Evolutionary conservation across 2,329 filamentous ascomycete genomes (phyloP), one percentile per base, ranked within the genome.

Genomic region (Penicillium capsulatum): DNA sequence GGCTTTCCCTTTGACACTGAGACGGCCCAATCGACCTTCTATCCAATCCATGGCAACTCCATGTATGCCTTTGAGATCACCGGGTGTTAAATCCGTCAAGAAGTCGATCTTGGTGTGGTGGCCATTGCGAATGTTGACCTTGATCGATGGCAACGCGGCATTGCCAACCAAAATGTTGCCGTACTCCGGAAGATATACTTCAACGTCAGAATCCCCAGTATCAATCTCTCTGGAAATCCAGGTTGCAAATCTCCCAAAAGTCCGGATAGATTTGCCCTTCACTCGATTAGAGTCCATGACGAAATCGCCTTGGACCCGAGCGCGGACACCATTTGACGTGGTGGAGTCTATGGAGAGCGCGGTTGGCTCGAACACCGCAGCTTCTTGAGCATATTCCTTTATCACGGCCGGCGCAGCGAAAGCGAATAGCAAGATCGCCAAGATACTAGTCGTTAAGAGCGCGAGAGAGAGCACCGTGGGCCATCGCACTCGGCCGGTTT

Each of bases 41-140:
- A 98, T 69, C 82, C 88, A 97, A 63, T 95, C 85, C 61, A 92
- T 88, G 32, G 86, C 88, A 47, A 97, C 77, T 43, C 76, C 77
- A 44, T 86, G 82, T 52, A 96, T 80, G 4, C 82, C 83, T 38
- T 89, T 80, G 10, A 86, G 70, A 55, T 89, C 79, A 19, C 89
- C 90, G 17, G 88, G 84, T 26, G 76, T 70, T 27, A 97, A 66
- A 45, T 92, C 81, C 29, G 84, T 78, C 38, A 92, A 66, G 53
- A 97, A 82, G 55, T 96, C 86, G 41, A 97, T 71, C 40, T 78
- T 70, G 2, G 86, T 97, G 11, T 74, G 79, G 54, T 86, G 79
- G 8, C 86, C 86, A 58, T 94, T 85, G 33, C 84, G 75, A 35
- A 97, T 77, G 57, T 81, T 80, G 44, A 96, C 73, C 45, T 80